Base-by-base conservation (phyloP, 2,329 filamentous ascomycete species). In the Talaromyces sp. region DNA sequence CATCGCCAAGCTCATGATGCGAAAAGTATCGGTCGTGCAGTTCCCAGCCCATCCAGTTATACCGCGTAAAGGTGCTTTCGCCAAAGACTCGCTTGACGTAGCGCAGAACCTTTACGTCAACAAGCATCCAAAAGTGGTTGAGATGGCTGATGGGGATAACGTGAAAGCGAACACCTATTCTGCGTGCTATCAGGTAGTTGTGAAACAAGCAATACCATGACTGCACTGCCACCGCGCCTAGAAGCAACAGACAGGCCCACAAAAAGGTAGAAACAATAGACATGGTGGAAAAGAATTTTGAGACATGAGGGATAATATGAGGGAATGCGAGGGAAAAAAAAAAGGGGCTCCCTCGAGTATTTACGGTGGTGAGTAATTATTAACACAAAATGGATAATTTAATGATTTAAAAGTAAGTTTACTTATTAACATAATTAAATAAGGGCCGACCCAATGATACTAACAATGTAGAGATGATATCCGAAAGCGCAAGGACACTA, bases 11-110 rank as follows among this genome's bases (percentile, higher is more conserved):
- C 46, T 58, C 43, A 58, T 58, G 56, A 51, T 58, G 56, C 27
- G n/a, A 32, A 46, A 52, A 27, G 35, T 58, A 58, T 17, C 56
- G 27, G 6, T 51, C 29, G 29, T 41, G 19, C 43, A 58, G 56
- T 49, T 58, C 56, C 56, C 56, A 57, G 55, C 55, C 55, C 55
- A 57, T 57, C 56, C 56, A 58, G 51, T 58, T 58, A 19, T 35
- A 58, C 19, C 56, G 43, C 56, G 56, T 58, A 38, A 52, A 58
- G 10, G 14, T 38, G 14, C 43, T 58, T 50, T 58, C 56, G 17
- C 56, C 43, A 6, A 58, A 58, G 8, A 58, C 32, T 35, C 17
- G 46, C 19, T 51, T 52, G 19, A 58, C 56, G 38, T 58, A 51
- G 43, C 13, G 27, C 43, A 58, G 29, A 58, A 58, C 56, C 1